A percentile compares a stretch with the other conserved stretches of the same genome.
phyloP scores from a whole-genome alignment of 768 basidiomycete genomes.

The Clavaria fumosa region DNA sequence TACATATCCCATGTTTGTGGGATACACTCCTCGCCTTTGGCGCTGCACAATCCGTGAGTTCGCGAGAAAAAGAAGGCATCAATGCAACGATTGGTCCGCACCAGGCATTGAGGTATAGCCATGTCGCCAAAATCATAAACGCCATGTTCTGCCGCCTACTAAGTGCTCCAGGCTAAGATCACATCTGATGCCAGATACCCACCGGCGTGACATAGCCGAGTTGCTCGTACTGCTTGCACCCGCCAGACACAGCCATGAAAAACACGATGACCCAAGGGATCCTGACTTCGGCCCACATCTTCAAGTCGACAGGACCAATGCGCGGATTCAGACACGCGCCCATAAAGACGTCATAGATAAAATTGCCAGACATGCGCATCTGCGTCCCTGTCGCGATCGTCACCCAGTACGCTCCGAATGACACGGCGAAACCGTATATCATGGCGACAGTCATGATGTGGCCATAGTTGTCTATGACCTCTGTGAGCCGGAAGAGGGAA shows the following conservation, averaged over 20 bases:
- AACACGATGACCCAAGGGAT: constrained; percentile 97
- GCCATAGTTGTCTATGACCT: constrained; percentile 93
- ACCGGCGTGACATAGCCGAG: constrained; percentile 88
- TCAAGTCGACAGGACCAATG: constrained; percentile 80
- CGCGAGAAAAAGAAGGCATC: no score
- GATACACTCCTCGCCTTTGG: constrained; percentile 88
- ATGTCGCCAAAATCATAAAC: constrained; percentile 91
- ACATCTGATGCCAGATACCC: constrained; percentile 15
- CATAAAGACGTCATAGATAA: constrained; percentile 95
- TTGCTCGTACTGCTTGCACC: constrained; percentile 88
- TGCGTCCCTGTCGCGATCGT: constrained; percentile 64
- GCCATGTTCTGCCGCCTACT: constrained; percentile 63
- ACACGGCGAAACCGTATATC: constrained; percentile 76
- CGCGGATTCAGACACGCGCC: constrained; percentile 90
- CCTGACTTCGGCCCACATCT: constrained; percentile 97
- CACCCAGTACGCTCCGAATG: constrained; percentile 66
- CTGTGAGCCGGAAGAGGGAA: constrained; percentile 77
- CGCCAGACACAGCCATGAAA: constrained; percentile 82
- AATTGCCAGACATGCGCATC: constrained; percentile 89
- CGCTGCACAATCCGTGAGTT: constrained; percentile 26
- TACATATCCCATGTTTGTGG: constrained; percentile 99
- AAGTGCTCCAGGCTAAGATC: not conserved
- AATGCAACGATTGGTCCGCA: constrained; percentile 25
- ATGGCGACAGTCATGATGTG: constrained; percentile 91
- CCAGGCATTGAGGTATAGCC: constrained; percentile 96